Evolutionary conservation across 768 basidiomycete genomes (phyloP).

Genomic region (Boletellus emodensis): DNA sequence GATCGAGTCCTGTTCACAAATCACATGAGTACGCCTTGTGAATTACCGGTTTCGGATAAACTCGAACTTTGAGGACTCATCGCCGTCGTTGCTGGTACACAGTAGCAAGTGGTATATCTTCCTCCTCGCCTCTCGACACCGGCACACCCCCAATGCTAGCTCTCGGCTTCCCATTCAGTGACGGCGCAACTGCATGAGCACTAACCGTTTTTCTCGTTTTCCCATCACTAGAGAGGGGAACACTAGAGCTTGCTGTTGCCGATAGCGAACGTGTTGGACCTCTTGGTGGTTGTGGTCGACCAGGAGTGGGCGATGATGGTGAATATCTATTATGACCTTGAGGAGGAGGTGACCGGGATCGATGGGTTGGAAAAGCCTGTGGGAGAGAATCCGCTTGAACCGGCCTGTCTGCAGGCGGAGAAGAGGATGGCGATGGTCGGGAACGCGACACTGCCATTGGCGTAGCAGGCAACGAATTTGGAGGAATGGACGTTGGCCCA

Average conservation of each 20-base stretch:
- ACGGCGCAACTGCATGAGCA: slow-evolving; percentile 51
- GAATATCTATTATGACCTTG: slow-evolving; percentile 37
- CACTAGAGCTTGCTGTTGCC: slow-evolving; percentile 50
- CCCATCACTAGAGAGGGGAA: slow-evolving; percentile 40
- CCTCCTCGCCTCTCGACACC: slow-evolving; percentile 50
- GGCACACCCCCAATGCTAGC: slow-evolving; percentile 36
- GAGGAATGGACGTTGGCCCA: slow-evolving; percentile 49
- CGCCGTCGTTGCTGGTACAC: slow-evolving; percentile 73
- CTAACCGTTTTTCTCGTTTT: slow-evolving; percentile 62
- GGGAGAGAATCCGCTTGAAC: slow-evolving; percentile 16
- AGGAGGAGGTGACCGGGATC: slow-evolving; percentile 55
- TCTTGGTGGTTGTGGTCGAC: slow-evolving; percentile 30
- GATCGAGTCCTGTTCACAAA: slow-evolving; percentile 4
- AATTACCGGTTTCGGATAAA: not conserved
- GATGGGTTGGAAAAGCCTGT: slow-evolving; percentile 34
- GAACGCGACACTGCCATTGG: slow-evolving; percentile 22
- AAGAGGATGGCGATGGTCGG: slow-evolving; percentile 31
- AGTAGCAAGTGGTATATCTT: slow-evolving; percentile 70
- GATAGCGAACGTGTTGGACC: slow-evolving; percentile 67
- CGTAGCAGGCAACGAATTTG: slow-evolving; percentile 19
- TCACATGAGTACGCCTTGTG: slow-evolving; percentile 4
- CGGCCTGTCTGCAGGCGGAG: slow-evolving; percentile 28
- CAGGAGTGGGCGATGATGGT: slow-evolving; percentile 24
- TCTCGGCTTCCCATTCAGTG: slow-evolving; percentile 38
- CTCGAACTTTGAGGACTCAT: slow-evolving; percentile 22